Evolutionary conservation across 176 grass and related monocot genomes (phyloP).

Genomic region (Ensete ventricosum): DNA sequence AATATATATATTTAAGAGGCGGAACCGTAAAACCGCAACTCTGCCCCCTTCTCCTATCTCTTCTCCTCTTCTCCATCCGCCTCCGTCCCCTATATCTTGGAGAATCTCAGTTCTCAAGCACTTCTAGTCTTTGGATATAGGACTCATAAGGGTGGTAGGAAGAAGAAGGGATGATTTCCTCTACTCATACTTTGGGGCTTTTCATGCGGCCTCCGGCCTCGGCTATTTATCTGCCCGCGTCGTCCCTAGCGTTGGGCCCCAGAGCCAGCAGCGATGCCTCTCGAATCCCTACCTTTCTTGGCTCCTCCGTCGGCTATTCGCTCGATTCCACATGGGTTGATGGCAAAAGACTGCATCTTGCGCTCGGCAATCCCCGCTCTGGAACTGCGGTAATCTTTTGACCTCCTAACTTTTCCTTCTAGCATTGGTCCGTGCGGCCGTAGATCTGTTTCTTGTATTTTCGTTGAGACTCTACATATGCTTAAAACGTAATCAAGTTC

Average conservation of each 20-base stretch:
- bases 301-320: conserved; percentile 6
- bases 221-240: neutral
- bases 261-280: neutral
- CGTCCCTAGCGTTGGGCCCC: neutral
- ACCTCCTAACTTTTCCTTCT: neutral
- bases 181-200: conserved; percentile 18
- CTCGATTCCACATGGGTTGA: conserved; percentile 18
- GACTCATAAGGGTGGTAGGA: neutral
- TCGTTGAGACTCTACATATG: too few species aligned
- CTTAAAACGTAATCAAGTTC: too few species aligned
- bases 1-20: too few species aligned
- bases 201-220: conserved; percentile 1
- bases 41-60: neutral
- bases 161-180: conserved; percentile 12
- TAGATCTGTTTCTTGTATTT: neutral
- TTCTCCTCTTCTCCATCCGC: neutral
- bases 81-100: neutral
- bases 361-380: conserved; percentile 3
- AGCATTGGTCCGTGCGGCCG: neutral
- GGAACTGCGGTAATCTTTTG: conserved; percentile 16
- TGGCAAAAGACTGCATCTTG: conserved; percentile 1
- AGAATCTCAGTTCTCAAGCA: neutral
- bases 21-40: too few species aligned
- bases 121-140: neutral
- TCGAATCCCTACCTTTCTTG: conserved; percentile 27